phyloP scores from a whole-genome alignment of 176 grass and related monocot species.

The Carex littledalei region DNA sequence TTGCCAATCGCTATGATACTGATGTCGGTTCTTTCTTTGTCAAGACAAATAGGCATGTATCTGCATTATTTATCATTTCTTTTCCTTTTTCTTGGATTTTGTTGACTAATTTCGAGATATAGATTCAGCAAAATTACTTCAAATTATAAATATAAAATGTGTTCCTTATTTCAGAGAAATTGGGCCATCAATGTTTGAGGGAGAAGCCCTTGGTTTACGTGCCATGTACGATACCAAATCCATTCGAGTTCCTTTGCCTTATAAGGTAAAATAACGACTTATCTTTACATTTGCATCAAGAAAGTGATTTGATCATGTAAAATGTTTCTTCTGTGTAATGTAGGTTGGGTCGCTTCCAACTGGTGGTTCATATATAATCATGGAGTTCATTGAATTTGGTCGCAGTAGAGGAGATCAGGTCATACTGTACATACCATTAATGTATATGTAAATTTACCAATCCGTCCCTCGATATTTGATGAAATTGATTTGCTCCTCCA shows the following conservation, averaged over 20 bases:
- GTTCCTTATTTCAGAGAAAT: slow-evolving; percentile 41
- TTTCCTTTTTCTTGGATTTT: background rate
- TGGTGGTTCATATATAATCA: slow-evolving; percentile 91
- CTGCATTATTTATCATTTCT: background rate
- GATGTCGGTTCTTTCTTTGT: slow-evolving; percentile 78
- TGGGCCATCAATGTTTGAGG: slow-evolving; percentile 88
- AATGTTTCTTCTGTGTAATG: background rate
- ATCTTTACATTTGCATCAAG: background rate
- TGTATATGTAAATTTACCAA: slow-evolving; percentile 18
- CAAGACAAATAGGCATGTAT: slow-evolving; percentile 68
- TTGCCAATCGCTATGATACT: slow-evolving; percentile 65
- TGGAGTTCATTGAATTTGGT: slow-evolving; percentile 94
- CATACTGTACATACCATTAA: slow-evolving; percentile 13
- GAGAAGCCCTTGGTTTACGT: slow-evolving; percentile 75
- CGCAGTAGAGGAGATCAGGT: slow-evolving; percentile 76
- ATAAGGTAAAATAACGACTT: slow-evolving; percentile 39
- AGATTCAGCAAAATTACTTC: background rate
- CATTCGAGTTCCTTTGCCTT: slow-evolving; percentile 85
- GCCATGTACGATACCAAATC: slow-evolving; percentile 83
- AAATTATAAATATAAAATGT: background rate
- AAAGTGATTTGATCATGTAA: slow-evolving; percentile 2
- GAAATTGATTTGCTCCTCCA: slow-evolving; percentile 4
- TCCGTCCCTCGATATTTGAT: background rate
- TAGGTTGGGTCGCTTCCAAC: slow-evolving; percentile 64
- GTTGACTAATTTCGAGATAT: background rate